phyloP scores from a whole-genome alignment of 768 basidiomycete species.

The Mycena venus region DNA sequence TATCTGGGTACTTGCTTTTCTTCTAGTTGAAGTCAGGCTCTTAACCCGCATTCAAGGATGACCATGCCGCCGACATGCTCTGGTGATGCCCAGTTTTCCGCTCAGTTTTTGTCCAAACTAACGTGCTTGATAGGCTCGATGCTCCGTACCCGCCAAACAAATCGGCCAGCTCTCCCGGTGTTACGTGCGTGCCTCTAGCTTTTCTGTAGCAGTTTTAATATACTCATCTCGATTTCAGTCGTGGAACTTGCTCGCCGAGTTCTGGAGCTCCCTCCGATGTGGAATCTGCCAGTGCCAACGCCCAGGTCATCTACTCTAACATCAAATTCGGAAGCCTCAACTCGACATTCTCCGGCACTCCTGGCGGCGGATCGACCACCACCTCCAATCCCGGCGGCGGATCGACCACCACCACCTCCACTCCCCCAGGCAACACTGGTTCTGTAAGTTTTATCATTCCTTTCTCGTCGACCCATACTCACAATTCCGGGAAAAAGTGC shows the following conservation, averaged over 20 bases:
- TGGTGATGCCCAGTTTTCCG: not conserved
- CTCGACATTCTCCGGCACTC: conserved; percentile 6
- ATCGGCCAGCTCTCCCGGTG: conserved; percentile 18
- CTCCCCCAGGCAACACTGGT: not conserved
- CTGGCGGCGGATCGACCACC: not conserved
- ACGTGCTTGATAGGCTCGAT: conserved; percentile 11
- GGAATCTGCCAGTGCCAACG: conserved; percentile 11
- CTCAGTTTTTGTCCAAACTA: conserved; percentile 2
- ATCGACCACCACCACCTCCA: not conserved
- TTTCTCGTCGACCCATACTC: not conserved
- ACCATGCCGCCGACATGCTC: conserved; percentile 16
- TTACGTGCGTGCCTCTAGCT: conserved; percentile 20
- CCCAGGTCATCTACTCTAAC: conserved; percentile 26
- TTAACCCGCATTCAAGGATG: conserved; percentile 20
- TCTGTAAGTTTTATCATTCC: not conserved
- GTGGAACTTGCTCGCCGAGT: conserved; percentile 6
- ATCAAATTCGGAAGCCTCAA: conserved; percentile 22
- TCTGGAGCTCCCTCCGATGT: conserved; percentile 9
- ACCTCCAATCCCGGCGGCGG: not conserved
- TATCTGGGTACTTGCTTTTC: conserved; percentile 28
- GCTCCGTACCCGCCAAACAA: conserved; percentile 27
- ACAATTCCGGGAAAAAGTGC: not conserved
- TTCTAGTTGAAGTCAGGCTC: conserved; percentile 6
- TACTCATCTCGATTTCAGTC: conserved; percentile 25
- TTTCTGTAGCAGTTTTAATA: not conserved